Evolutionary conservation across 495 filamentous ascomycete genomes (phyloP).

Genomic region (Thermochaetoides thermophila): DNA sequence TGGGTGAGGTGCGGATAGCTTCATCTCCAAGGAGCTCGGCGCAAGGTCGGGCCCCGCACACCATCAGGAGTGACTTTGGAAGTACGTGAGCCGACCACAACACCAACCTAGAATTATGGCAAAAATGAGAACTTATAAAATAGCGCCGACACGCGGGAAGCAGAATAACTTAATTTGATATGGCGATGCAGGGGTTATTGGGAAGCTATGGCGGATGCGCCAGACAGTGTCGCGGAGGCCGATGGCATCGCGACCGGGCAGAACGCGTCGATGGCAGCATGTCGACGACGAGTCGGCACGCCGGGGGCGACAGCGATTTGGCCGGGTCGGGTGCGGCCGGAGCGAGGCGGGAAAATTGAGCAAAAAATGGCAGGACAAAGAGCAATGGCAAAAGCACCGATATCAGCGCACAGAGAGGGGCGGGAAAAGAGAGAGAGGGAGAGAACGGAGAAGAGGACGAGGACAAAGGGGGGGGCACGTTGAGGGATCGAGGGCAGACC

Average conservation of each 20-base stretch:
- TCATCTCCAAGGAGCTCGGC: too few relatives aligned
- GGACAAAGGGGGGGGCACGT: too few relatives aligned
- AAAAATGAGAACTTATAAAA: slow-evolving; percentile 5
- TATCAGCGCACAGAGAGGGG: slow-evolving; percentile 1
- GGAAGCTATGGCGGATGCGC: slow-evolving; percentile 21
- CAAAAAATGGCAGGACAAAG: slow-evolving; percentile 12
- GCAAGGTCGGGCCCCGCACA: background rate
- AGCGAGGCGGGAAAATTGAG: slow-evolving; percentile 7
- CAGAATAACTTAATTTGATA: slow-evolving; percentile 5
- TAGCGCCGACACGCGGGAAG: slow-evolving; percentile 16
- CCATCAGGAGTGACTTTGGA: slow-evolving; percentile 15
- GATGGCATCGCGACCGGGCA: slow-evolving; percentile 11
- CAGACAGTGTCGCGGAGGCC: slow-evolving; percentile 6
- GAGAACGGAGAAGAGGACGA: too few relatives aligned
- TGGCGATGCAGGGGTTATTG: slow-evolving; percentile 20
- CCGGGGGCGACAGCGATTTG: background rate
- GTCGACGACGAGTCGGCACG: slow-evolving; percentile 3
- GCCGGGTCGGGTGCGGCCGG: slow-evolving; percentile 1
- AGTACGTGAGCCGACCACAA: background rate
- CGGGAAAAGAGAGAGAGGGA: slow-evolving; percentile 25
- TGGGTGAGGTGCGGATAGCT: slow-evolving; percentile 26
- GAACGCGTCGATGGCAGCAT: slow-evolving; percentile 15
- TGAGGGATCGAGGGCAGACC: slow-evolving; percentile 19
- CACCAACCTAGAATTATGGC: background rate
- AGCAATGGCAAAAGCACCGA: slow-evolving; percentile 1